Conservation (phyloP, 768 basidiomycete species). For the Dioszegia aurantiaca region DNA sequence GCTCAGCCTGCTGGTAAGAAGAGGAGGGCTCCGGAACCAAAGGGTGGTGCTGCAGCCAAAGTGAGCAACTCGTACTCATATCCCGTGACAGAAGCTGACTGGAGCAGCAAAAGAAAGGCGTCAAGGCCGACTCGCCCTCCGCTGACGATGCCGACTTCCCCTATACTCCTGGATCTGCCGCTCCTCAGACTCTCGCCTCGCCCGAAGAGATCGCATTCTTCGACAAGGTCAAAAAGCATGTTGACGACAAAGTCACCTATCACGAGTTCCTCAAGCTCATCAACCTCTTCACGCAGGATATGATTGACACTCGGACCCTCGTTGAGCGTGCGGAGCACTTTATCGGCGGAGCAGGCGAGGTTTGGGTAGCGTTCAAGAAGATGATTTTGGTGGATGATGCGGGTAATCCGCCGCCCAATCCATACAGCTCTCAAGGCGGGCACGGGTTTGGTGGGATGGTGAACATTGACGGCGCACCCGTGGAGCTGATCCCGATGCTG, state of each 20-base stretch:
- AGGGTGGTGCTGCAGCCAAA: constrained; percentile 29
- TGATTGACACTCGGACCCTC: constrained; percentile 79
- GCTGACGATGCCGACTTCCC: constrained; percentile 30
- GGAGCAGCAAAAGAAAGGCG: constrained; percentile 31
- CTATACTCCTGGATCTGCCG: constrained; percentile 24
- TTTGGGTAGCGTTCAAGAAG: constrained; percentile 79
- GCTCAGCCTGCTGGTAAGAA: constrained; percentile 26
- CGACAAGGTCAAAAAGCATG: constrained; percentile 68
- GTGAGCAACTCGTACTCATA: constrained; percentile 37
- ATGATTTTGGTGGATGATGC: constrained; percentile 74
- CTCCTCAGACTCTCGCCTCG: constrained; percentile 44
- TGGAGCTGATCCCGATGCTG: constrained; percentile 68
- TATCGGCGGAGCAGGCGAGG: constrained; percentile 70
- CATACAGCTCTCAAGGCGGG: constrained; percentile 37
- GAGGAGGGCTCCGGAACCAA: constrained; percentile 30
- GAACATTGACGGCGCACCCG: constrained; percentile 58
- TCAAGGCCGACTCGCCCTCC: constrained; percentile 42
- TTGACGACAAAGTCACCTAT: constrained; percentile 56
- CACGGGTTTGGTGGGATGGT: constrained; percentile 49
- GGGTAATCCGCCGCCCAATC: constrained; percentile 33
- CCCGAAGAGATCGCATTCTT: constrained; percentile 85
- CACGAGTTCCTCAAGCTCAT: constrained; percentile 91
- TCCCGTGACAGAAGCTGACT: neutral
- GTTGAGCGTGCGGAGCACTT: constrained; percentile 77
- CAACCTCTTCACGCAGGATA: constrained; percentile 82